phyloP scores from a whole-genome alignment of 2,329 filamentous ascomycete genomes.

The Chrysosporium keratinophilum region DNA sequence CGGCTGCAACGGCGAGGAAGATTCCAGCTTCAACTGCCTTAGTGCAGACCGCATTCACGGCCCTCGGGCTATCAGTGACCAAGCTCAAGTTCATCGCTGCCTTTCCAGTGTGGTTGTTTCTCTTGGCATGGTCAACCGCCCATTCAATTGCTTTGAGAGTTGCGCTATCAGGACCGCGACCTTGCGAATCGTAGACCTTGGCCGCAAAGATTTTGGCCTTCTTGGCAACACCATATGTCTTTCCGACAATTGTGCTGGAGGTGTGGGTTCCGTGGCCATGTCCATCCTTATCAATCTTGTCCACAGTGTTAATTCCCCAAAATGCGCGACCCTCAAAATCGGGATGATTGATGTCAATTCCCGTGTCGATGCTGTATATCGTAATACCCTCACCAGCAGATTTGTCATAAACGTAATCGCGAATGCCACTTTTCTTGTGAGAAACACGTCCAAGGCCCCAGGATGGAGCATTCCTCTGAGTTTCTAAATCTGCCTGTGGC shows the following conservation, averaged over 20 bases:
- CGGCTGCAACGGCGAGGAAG: conserved; percentile 34
- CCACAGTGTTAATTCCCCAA: conserved; percentile 28
- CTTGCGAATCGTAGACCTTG: conserved; percentile 40
- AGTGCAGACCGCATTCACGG: conserved; percentile 32
- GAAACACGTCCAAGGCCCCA: conserved; percentile 31
- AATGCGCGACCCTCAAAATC: conserved; percentile 32
- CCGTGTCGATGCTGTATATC: conserved; percentile 32
- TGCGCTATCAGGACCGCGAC: conserved; percentile 37
- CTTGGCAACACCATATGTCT: conserved; percentile 32
- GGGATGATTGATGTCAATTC: conserved; percentile 27
- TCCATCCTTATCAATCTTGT: conserved; percentile 16
- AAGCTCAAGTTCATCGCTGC: conserved; percentile 29
- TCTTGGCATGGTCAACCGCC: conserved; percentile 27
- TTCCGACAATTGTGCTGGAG: conserved; percentile 29
- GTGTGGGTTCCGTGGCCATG: conserved; percentile 35
- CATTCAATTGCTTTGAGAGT: conserved; percentile 43
- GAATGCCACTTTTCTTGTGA: conserved; percentile 18
- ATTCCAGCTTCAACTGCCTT: conserved; percentile 31
- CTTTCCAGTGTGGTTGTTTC: conserved; percentile 23
- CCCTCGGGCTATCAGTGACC: conserved; percentile 27
- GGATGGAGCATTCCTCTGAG: conserved; percentile 22
- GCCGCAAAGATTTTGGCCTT: conserved; percentile 36
- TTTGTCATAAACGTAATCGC: conserved; percentile 29
- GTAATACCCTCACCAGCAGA: conserved; percentile 28
- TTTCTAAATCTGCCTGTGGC: conserved; percentile 2